These are phyloP conservation scores for Ananas comosus DNA, from an alignment of 176 grass and related monocot species.

Conservation along the genomic window DNA sequence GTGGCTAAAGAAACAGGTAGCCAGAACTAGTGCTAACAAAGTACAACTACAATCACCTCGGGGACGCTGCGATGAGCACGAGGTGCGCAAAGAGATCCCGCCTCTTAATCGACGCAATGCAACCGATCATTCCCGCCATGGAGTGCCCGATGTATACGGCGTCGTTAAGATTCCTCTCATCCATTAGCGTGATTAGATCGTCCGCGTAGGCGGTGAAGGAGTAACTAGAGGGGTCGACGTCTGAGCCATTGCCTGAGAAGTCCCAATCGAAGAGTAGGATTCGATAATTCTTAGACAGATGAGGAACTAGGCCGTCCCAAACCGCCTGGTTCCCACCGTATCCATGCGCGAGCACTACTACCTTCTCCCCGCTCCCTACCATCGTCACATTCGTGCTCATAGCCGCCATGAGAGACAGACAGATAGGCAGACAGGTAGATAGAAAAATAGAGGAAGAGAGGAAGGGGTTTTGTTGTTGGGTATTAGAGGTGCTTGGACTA, in stretches of 20 bases:
- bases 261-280: constrained; percentile 92
- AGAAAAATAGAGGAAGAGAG: background rate
- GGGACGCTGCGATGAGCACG: constrained; percentile 58
- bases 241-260: constrained; percentile 14
- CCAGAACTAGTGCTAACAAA: background rate
- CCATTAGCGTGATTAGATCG: constrained; percentile 48
- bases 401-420: background rate
- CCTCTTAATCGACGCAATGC: constrained; percentile 59
- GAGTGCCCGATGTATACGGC: constrained; percentile 63
- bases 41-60: constrained; percentile 27
- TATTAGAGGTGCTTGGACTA: background rate
- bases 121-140: constrained; percentile 78
- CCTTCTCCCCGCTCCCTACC: constrained; percentile 42
- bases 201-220: constrained; percentile 51
- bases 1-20: background rate
- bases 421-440: background rate
- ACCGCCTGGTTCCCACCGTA: constrained; percentile 53
- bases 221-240: constrained; percentile 5
- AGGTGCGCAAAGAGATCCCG: constrained; percentile 66
- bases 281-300: constrained; percentile 38
- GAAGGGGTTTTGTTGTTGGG: background rate
- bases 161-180: constrained; percentile 27
- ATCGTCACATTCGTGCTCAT: constrained; percentile 53
- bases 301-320: constrained; percentile 59
- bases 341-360: constrained; percentile 65